phyloP scores from a whole-genome alignment of 495 filamentous ascomycete genomes.

The Platismatia glauca region DNA sequence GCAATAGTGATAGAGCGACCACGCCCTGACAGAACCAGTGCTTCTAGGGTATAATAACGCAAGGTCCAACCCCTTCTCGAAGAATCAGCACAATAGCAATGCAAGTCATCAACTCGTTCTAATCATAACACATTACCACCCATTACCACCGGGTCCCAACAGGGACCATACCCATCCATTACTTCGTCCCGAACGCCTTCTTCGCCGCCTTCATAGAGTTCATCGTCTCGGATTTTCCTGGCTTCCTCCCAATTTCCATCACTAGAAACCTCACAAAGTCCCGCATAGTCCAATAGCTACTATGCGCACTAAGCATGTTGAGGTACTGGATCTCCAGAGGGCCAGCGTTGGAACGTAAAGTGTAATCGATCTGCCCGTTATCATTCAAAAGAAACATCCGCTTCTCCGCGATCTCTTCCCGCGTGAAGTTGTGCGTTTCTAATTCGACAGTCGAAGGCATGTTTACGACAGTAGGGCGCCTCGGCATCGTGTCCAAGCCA shows the following conservation, averaged over 20 bases:
- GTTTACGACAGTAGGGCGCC: constrained; percentile 45
- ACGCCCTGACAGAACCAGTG: constrained; percentile 3
- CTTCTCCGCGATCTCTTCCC: constrained; percentile 87
- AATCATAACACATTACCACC: constrained; percentile 4
- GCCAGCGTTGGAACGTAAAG: constrained; percentile 66
- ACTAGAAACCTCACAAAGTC: constrained; percentile 86
- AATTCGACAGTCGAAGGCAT: constrained; percentile 87
- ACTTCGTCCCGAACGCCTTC: constrained; percentile 32
- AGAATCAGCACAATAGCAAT: neutral
- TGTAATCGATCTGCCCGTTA: constrained; percentile 91
- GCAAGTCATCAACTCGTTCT: constrained; percentile 4
- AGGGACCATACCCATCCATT: neutral
- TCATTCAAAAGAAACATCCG: constrained; percentile 84
- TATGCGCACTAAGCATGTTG: constrained; percentile 96
- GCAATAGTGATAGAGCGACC: constrained; percentile 6
- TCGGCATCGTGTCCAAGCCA: constrained; percentile 12
- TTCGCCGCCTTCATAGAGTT: constrained; percentile 67
- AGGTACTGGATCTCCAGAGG: constrained; percentile 89
- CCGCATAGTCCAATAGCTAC: constrained; percentile 77
- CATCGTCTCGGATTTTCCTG: constrained; percentile 60
- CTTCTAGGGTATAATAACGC: constrained; percentile 8
- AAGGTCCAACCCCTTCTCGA: neutral
- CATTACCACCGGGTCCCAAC: neutral
- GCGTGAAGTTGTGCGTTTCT: constrained; percentile 88
- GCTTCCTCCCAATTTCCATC: constrained; percentile 69